phyloP scores from a whole-genome alignment of 2,329 filamentous ascomycete genomes.

The Ophiocordyceps polyrhachis-furcata region DNA sequence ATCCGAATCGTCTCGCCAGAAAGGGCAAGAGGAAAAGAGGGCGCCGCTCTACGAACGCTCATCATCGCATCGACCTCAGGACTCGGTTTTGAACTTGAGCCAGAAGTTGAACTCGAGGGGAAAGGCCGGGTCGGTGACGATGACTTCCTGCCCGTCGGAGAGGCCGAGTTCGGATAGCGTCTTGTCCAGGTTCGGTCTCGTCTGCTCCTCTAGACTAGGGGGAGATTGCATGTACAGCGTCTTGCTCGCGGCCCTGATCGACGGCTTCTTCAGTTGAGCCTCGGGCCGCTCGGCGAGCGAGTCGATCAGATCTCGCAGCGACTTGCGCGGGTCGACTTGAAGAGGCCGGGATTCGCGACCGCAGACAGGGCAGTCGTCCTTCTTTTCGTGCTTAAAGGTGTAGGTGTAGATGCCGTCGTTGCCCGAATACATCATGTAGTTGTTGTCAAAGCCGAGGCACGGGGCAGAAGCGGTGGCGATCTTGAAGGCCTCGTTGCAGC shows the following conservation, averaged over 20 bases:
- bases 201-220: conserved; percentile 65
- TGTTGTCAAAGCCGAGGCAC: conserved; percentile 56
- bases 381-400: conserved; percentile 88
- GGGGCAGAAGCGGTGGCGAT: conserved; percentile 72
- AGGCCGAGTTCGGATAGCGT: conserved; percentile 57
- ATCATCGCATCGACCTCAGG: background rate
- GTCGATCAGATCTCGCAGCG: conserved; percentile 70
- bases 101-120: conserved; percentile 46
- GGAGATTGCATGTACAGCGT: conserved; percentile 84
- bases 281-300: conserved; percentile 68
- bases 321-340: conserved; percentile 48
- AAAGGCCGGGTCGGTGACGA: conserved; percentile 84
- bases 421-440: conserved; percentile 99
- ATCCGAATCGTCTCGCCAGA: too few relatives aligned
- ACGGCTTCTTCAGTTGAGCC: conserved; percentile 85
- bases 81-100: conserved; percentile 23
- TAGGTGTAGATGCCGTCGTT: conserved; percentile 94
- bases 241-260: conserved; percentile 58
- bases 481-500: conserved; percentile 95
- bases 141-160: conserved; percentile 67
- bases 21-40: too few relatives aligned
- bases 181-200: conserved; percentile 61
- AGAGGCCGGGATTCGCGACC: conserved; percentile 65
- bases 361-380: conserved; percentile 87
- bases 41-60: background rate